Evolutionary conservation across 1,284 basidiomycete species (phyloP), one percentile per base, ranked within the genome.

Genomic region (Erythrobasidium hasegawianum): DNA sequence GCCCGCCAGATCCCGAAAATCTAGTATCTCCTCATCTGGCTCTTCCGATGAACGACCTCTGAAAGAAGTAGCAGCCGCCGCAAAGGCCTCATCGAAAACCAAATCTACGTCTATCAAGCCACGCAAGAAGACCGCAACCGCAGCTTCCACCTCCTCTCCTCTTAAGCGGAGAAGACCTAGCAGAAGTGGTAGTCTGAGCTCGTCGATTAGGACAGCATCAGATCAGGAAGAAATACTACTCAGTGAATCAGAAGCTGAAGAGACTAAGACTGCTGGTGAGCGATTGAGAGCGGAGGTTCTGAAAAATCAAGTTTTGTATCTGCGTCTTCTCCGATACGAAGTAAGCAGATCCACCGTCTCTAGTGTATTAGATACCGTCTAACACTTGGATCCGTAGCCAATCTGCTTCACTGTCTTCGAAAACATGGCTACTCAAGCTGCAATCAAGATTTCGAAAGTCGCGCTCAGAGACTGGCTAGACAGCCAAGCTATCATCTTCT

Each of bases 401-500:
- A 65, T 65, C 27, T 39, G 38, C 43, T 65, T 65, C 29, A 55
- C 55, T 22, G 62, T 57, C 26, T 65, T 65, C 24, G 62, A 58
- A 41, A 26, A 29, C 29, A 57, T 65, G 16, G 43, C 47, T n/a
- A 27, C 55, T 26, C 33, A 41, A 20, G 27, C 26, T 20, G 24
- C 29, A n/a, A 45, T 65, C 56, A 65, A 65, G 56, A 57, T 65
- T 41, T 58, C 55, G 8, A 65, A 65, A 43, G 24, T 65, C 2
- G 62, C 62, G 5, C 38, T 65, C 11, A 33, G 62, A 47, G 62
- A 65, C 24, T 65, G 62, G 62, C 39, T 65, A 14, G 62, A 65
- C 29, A 65, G 43, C 57, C 62, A 65, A 53, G 62, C 53, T 14
- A 58, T 65, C 20, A 50, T 65, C 20, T 65, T 65, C 47, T 65